Evolutionary conservation across 2,329 filamentous ascomycete species (phyloP), one percentile per base, ranked within the genome.

Genomic region (Ceratocystiopsis sp.): DNA sequence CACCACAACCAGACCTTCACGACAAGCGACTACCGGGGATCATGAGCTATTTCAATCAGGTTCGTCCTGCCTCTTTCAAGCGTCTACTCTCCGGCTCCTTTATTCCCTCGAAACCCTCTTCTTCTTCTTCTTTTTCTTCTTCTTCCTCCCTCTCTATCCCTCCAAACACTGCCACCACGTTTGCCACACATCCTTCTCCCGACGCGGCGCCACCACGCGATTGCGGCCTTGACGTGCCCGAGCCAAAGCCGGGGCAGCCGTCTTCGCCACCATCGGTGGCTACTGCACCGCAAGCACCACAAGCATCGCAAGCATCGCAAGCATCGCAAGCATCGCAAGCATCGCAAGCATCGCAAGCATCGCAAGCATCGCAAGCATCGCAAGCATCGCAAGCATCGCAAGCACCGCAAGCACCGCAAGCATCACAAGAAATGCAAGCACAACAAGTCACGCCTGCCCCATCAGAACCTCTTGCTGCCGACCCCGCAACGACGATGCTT

Each of bases 41-140:
- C 68, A 81, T 91, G 73, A 93, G 81, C 71, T 95, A 91, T 72
- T 94, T 96, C 74, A 82, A 81, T 69, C 91, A 98, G 89, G 91
- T 98, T 93, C 80, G 91, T 95, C 74, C 75, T 71, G 76, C 74
- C 69, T 76, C 78, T 78, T 72, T 73, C 71, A 63, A 67, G 53
- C 58, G 60, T 59, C 61, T 61, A 54, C 59, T 59, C 52, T 61
- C 57, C 53, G 54, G 58, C 52, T 56, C 55, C 46, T 61, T 59
- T 53, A 56, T 57, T 55, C 54, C 60, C 57, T 57, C 59, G 52
- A 53, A 59, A 54, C 54, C 53, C 48, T 52, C 55, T 47, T 56
- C 53, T 48, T 52, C 55, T 47, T 56, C 54, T 38, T 44, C 50
- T 39, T 42, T 49, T 37, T 44, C 55, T 47, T 56, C 53, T 48